These are phyloP conservation scores for Stylonectria norvegica DNA, from an alignment of 2,329 filamentous ascomycete species.

Conservation along the genomic window DNA sequence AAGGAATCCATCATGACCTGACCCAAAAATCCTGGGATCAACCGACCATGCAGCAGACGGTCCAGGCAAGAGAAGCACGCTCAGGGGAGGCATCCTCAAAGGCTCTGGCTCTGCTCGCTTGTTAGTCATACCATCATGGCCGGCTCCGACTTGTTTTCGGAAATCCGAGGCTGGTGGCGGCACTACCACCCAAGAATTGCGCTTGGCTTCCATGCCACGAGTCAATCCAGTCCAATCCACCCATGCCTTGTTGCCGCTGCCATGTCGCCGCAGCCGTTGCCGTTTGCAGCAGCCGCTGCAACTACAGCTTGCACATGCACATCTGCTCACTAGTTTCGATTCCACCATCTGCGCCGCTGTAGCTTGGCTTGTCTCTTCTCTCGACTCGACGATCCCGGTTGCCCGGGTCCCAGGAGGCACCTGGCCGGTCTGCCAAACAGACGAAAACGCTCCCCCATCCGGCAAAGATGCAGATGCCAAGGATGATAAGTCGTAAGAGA, in stretches of 20 bases:
- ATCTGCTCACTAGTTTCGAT: conserved; percentile 15
- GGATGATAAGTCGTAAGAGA: conserved; percentile 2
- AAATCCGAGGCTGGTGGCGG: conserved; percentile 10
- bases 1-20: neutral
- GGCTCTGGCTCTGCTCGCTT: too few species aligned
- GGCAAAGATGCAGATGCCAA: conserved; percentile 4
- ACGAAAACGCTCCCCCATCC: conserved; percentile 10
- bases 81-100: too few species aligned
- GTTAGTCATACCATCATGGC: too few species aligned
- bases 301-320: conserved; percentile 8
- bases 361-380: conserved; percentile 4
- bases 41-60: too few species aligned
- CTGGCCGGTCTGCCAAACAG: neutral
- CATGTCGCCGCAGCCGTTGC: neutral
- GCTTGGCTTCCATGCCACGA: conserved; percentile 1
- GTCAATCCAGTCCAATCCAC: conserved; percentile 7
- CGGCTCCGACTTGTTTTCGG: conserved; percentile 18
- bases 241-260: neutral
- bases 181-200: conserved; percentile 1
- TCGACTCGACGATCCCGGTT: conserved; percentile 1
- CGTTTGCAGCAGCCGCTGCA: conserved; percentile 8
- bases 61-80: too few species aligned
- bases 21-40: too few species aligned
- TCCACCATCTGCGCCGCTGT: conserved; percentile 5
- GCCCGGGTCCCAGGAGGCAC: conserved; percentile 6